These are phyloP conservation scores for Rhizopus microsporus DNA, from an alignment of 371 early-diverging fungal genomes.

Conservation along the genomic window DNA sequence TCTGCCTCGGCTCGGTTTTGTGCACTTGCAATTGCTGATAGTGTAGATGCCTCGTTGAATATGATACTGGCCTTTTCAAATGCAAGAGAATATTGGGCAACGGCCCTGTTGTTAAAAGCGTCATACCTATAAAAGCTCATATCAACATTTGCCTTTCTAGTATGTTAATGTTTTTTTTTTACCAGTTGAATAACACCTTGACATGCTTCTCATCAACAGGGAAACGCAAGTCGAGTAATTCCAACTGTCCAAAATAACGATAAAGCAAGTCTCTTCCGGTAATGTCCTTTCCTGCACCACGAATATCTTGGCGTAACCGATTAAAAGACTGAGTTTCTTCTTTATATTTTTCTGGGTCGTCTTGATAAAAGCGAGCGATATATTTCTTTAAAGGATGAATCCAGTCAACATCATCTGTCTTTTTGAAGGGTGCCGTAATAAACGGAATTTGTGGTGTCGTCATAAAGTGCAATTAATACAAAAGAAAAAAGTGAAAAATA, in stretches of 20 bases:
- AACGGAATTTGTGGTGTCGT: slow-evolving; percentile 57
- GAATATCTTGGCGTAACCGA: slow-evolving; percentile 92
- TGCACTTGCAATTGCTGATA: slow-evolving; percentile 69
- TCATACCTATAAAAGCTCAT: slow-evolving; percentile 67
- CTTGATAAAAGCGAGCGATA: slow-evolving; percentile 83
- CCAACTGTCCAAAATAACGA: slow-evolving; percentile 95
- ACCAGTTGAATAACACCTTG: slow-evolving; percentile 89
- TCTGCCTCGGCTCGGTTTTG: slow-evolving; percentile 76
- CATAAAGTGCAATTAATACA: slow-evolving; percentile 25
- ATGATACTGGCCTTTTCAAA: slow-evolving; percentile 95
- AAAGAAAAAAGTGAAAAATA: slow-evolving; percentile 3
- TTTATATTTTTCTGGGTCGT: slow-evolving; percentile 88
- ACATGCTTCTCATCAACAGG: slow-evolving; percentile 90
- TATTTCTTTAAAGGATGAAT: slow-evolving; percentile 77
- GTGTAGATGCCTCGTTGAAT: slow-evolving; percentile 88
- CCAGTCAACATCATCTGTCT: slow-evolving; percentile 87
- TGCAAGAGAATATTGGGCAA: slow-evolving; percentile 85
- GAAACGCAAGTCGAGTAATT: slow-evolving; percentile 91
- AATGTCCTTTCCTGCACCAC: slow-evolving; percentile 89
- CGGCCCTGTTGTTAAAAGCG: slow-evolving; percentile 65
- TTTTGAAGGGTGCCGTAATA: slow-evolving; percentile 61
- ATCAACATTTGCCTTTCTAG: too few relatives aligned
- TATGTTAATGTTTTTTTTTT: slow-evolving; percentile 16
- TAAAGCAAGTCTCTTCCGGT: slow-evolving; percentile 92
- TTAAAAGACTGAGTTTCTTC: slow-evolving; percentile 84